phyloP scores from a whole-genome alignment of 2,329 filamentous ascomycete species.

The Geosmithia morbida region DNA sequence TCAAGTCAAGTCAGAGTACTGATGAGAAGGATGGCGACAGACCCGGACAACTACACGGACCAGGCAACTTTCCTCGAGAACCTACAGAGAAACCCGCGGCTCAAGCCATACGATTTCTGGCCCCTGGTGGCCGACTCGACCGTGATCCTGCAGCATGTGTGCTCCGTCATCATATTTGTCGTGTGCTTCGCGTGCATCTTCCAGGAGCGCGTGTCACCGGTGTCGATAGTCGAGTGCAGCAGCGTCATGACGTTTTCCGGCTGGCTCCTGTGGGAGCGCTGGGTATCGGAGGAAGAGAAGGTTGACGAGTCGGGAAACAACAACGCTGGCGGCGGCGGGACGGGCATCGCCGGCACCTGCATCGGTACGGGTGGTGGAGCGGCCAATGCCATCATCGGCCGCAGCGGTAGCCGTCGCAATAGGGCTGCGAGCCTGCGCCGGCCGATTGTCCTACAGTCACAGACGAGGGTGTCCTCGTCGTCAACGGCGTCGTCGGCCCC shows the following conservation, averaged over 20 bases:
- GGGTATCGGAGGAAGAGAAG: constrained; percentile 57
- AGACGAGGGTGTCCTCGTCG: constrained; percentile 3
- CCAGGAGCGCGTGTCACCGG: constrained; percentile 72
- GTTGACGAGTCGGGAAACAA: constrained; percentile 16
- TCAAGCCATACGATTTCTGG: constrained; percentile 97
- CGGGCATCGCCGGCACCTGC: too few relatives aligned
- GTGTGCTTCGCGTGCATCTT: constrained; percentile 89
- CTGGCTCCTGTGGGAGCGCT: constrained; percentile 85
- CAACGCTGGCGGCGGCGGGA: not conserved
- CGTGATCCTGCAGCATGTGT: constrained; percentile 93
- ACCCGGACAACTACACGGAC: constrained; percentile 98
- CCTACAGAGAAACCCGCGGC: constrained; percentile 81
- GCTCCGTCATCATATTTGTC: constrained; percentile 85
- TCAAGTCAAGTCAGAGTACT: too few relatives aligned
- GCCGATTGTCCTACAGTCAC: constrained; percentile 14
- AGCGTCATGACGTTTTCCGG: constrained; percentile 72
- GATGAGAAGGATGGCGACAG: constrained; percentile 23
- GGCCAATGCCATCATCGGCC: constrained; percentile 17
- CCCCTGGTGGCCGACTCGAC: constrained; percentile 88
- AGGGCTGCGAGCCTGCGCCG: constrained; percentile 22
- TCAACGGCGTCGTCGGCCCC: constrained; percentile 10
- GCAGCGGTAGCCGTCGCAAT: constrained; percentile 15
- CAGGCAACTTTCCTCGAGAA: constrained; percentile 93
- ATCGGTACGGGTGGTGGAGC: constrained; percentile 12
- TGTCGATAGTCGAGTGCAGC: constrained; percentile 77